Evolutionary conservation across 768 basidiomycete species (phyloP).

Genomic region (Xerocomellus intermedius): DNA sequence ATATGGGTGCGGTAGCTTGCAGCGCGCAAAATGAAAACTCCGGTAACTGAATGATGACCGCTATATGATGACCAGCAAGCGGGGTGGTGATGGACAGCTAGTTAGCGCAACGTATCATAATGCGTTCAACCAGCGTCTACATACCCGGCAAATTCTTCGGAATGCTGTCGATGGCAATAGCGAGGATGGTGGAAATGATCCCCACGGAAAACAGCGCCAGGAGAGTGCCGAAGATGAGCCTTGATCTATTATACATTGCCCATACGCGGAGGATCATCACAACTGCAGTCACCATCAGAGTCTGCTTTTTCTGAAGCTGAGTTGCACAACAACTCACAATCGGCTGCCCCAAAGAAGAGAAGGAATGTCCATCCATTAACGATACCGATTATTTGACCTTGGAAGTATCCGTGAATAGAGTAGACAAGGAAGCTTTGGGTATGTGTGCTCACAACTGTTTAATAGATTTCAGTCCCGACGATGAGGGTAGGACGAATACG

Average conservation of each 20-base stretch:
- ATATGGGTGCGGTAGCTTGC: background rate
- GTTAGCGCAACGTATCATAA: too few relatives aligned
- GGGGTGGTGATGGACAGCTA: too few relatives aligned
- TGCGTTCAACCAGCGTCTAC: background rate
- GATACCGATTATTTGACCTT: background rate
- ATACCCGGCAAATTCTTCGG: background rate
- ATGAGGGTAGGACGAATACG: background rate
- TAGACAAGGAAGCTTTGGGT: background rate
- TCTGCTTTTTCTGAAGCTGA: background rate
- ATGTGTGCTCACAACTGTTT: constrained; percentile 1
- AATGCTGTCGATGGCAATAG: background rate
- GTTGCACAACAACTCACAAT: background rate
- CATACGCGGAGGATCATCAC: constrained; percentile 3
- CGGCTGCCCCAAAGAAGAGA: constrained; percentile 3
- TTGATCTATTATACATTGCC: constrained; percentile 2
- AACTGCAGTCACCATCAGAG: background rate
- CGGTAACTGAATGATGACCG: background rate
- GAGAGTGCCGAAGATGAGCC: background rate
- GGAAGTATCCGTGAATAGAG: background rate
- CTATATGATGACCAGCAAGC: too few relatives aligned
- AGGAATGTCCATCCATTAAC: background rate
- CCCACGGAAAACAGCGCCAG: background rate
- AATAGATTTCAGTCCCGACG: background rate
- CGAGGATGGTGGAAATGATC: background rate
- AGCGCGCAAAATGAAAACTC: background rate